Conservation (phyloP, 176 grass and related monocot species). For the Hyparrhenia diplandra region DNA sequence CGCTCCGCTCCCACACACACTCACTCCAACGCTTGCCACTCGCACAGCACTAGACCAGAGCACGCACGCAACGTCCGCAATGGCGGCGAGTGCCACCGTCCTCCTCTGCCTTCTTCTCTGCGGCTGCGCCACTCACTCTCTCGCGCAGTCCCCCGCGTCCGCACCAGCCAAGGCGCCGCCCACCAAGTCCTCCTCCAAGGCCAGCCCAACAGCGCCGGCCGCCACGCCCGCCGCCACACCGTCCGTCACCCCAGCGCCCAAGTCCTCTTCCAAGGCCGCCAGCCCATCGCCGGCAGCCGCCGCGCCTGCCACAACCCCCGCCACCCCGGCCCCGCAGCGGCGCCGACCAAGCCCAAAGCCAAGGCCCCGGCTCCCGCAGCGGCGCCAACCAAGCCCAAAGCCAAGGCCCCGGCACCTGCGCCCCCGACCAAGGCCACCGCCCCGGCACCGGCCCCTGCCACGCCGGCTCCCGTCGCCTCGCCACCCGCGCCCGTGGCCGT, state of each 20-base stretch:
- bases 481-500: not conserved
- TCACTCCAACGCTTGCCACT: not conserved
- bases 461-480: not conserved
- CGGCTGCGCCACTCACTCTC: not conserved
- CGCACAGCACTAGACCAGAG: not conserved
- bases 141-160: slow-evolving; percentile 27
- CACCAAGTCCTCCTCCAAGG: slow-evolving; percentile 22
- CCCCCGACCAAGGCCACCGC: slow-evolving; percentile 3
- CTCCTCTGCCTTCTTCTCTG: slow-evolving; percentile 1
- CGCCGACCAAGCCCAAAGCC: not conserved
- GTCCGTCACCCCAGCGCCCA: slow-evolving; percentile 13
- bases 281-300: not conserved
- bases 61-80: not conserved
- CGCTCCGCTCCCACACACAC: too few relatives aligned
- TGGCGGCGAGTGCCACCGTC: slow-evolving; percentile 5
- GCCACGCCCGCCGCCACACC: slow-evolving; percentile 2
- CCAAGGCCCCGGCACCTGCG: slow-evolving; percentile 23
- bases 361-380: slow-evolving; percentile 17
- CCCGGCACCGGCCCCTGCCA: not conserved
- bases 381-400: not conserved
- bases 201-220: not conserved
- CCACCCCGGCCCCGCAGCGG: not conserved
- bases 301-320: not conserved
- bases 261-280: slow-evolving; percentile 8
- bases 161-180: slow-evolving; percentile 16